Conservation (phyloP, 257 asterid species). For the Fraxinus quadrangulata region DNA sequence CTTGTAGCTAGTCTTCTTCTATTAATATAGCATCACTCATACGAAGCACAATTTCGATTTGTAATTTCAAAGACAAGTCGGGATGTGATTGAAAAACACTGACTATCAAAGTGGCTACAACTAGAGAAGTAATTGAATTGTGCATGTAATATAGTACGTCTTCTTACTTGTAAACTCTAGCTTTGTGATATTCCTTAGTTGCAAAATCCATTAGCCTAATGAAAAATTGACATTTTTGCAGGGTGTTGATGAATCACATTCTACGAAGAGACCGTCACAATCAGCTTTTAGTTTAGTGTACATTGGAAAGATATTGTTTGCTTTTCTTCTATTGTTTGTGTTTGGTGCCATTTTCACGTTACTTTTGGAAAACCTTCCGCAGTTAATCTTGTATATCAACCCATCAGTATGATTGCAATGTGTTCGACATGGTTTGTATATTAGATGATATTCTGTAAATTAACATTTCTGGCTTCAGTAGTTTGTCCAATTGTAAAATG, state of each 20-base stretch:
- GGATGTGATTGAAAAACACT: neutral
- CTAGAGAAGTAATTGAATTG: neutral
- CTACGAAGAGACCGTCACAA: constrained; percentile 7
- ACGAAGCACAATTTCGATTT: neutral
- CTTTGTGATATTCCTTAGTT: neutral
- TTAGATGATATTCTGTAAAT: neutral
- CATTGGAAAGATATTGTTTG: constrained; percentile 66
- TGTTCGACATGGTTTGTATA: neutral
- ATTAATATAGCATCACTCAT: neutral
- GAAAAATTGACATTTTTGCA: constrained; percentile 30
- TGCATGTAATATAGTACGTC: neutral
- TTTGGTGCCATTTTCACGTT: constrained; percentile 70
- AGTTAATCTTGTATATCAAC: constrained; percentile 48
- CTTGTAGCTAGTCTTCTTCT: neutral
- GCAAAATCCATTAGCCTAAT: constrained; percentile 19
- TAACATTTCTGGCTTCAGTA: neutral
- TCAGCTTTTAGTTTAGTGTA: constrained; percentile 42
- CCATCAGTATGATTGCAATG: constrained; percentile 25
- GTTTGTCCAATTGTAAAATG: neutral
- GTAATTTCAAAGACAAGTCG: neutral
- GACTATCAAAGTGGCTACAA: too few relatives aligned
- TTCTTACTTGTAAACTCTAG: neutral
- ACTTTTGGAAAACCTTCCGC: constrained; percentile 80
- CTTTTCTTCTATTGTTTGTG: constrained; percentile 60
- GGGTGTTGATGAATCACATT: constrained; percentile 38